Base-by-base conservation (phyloP, 1,284 basidiomycete species). In the Leccinum solheimii region DNA sequence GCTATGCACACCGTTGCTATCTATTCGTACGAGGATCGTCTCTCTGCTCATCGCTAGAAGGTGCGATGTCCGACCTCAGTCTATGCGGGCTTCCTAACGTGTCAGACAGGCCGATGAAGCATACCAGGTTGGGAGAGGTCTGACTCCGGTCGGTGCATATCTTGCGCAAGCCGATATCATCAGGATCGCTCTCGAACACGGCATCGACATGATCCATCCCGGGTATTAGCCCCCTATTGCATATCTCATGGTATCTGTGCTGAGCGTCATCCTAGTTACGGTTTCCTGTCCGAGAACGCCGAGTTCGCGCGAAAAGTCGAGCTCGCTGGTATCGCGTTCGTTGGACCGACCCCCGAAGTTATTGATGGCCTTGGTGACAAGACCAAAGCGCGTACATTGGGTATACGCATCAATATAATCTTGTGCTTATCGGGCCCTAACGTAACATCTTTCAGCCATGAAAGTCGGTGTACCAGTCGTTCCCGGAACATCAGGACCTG, bases 1-100 rank as follows among this genome's bases (percentile, higher is more conserved):
- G 97, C 96, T 38, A 97, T 99, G 95, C 94, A 97, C 76, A 98
- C 97, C 57, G 97, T 99, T 60, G 97, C 97, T 52, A 98, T 99
- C 80, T 99, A 94, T 83, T 98, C 95, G 16, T 91, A 85, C 75
- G 97, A 99, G 79, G 97, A 99, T 83, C 87, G 97, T 66, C 86
- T 98, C 80, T 94, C 89, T 61, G 97, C 97, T 50, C 97, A 99
- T 82, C 87, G 97, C 72, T 96, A 98, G 79, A 99, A 99, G 88
- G 93, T 89, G 67, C 36, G 61, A 56, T 58, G 88, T 86, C 60
- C 26, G 30, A 56, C 54, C 38, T 56, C 56, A 19, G 21, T 58
- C 8, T 51, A 57, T 51, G 55, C 32, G 19, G 9, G 34, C 55
- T 45, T 16, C 26, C 59, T 67, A 61, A 64, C 69, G 90, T 87